phyloP scores from a whole-genome alignment of 2,329 filamentous ascomycete genomes.

The Orbilia ellipsospora region DNA sequence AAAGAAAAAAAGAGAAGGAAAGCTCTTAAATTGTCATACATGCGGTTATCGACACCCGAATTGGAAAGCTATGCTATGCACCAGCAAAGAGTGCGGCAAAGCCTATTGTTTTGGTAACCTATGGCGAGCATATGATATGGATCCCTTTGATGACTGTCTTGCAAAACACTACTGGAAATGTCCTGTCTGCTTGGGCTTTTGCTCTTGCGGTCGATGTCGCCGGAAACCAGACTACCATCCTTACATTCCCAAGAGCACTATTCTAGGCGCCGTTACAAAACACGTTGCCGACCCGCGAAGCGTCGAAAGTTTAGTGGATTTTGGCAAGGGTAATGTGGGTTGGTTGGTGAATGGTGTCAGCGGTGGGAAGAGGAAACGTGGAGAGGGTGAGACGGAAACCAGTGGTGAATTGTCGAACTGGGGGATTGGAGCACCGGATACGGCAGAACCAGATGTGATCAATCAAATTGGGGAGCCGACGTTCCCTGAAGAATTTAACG shows the following conservation, averaged over 20 bases:
- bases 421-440: slow-evolving; percentile 47
- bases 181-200: slow-evolving; percentile 84
- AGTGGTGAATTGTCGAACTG: slow-evolving; percentile 41
- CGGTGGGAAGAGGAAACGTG: slow-evolving; percentile 61
- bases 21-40: slow-evolving; percentile 77
- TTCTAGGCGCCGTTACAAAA: slow-evolving; percentile 90
- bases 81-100: slow-evolving; percentile 74
- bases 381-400: slow-evolving; percentile 56
- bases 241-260: slow-evolving; percentile 86
- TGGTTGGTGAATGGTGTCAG: slow-evolving; percentile 75
- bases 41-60: slow-evolving; percentile 81
- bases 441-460: slow-evolving; percentile 22
- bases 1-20: slow-evolving; percentile 67
- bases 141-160: slow-evolving; percentile 80
- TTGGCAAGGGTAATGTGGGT: slow-evolving; percentile 84
- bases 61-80: slow-evolving; percentile 87
- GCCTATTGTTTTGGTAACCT: slow-evolving; percentile 94
- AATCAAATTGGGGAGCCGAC: slow-evolving; percentile 12
- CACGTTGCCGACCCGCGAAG: slow-evolving; percentile 91
- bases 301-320: slow-evolving; percentile 89
- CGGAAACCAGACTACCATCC: slow-evolving; percentile 75
- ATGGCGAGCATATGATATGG: slow-evolving; percentile 89
- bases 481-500: slow-evolving; percentile 41
- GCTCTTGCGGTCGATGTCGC: slow-evolving; percentile 85
- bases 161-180: slow-evolving; percentile 85